Base-by-base conservation (phyloP, 148 eudicot species). In the Rhododendron griersonianum region DNA sequence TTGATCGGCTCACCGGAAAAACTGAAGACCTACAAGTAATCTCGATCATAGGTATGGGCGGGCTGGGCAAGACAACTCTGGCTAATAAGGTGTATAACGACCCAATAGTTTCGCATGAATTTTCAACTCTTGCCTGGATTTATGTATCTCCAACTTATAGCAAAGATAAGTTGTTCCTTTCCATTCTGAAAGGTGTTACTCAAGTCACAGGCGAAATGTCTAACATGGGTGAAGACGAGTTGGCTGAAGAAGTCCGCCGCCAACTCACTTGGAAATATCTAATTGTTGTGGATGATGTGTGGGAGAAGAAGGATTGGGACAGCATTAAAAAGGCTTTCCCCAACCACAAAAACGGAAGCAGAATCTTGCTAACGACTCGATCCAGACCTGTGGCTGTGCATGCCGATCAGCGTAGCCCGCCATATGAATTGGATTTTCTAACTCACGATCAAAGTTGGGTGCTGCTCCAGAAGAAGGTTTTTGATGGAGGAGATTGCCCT, bases 1-100 rank as follows among this genome's bases (percentile, higher is more conserved):
- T 86, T 6, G 67, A 80, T 41, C 76, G 44, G 59, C 88, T 92
- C 35, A 89, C 39, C 0, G 76, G 4, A 23, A 33, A 50, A 19
- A n/a, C 23, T 11, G 53, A 63, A 14, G 37, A 57, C 6, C 65
- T 88, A 8, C 88, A 90, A 25, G 82, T 88, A 45, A 61, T 90
- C 14, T 87, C 90, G 0, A 78, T 91, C 7, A 75, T 89, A 25
- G 92, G 92, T 5, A 89, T 91, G 92, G 84, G 87, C 0, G 90
- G 90, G 18, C 86, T 89, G 0, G 90, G 91, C 33, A 91, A 89
- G 87, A 91, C 92, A 2, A 91, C 90, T 21, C 53, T 91, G 37
- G 92, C 89, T 14, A 88, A 63, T 57, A 91, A 85, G 80, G 51
- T 91, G 1, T 91, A 67, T 41, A 86, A 67, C 16, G 86, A 86